Evolutionary conservation across 805 yeast species (phyloP), one percentile per base, ranked within the genome.

Genomic region (Saccharomycopsis capsularis): DNA sequence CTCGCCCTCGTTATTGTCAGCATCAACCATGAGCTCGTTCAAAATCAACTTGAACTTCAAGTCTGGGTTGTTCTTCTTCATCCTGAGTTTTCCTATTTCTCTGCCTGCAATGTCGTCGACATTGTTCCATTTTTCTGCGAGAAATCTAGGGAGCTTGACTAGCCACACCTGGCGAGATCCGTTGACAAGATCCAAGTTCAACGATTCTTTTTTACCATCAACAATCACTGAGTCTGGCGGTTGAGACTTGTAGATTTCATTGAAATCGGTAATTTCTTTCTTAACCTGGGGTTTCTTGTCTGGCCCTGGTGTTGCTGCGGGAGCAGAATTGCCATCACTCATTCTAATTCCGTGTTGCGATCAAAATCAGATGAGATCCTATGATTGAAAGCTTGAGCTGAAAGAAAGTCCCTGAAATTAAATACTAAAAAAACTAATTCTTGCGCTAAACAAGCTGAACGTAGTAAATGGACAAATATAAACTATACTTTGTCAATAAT

Each of bases 91-190:
- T 4, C 96, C 95, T 55, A 93, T 67, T 52, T 81, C 82, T 59
- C 82, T 81, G 4, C 96, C 96, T 46, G 78, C 74, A 44, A 83
- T 65, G 40, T 69, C 68, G 22, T 72, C 78, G 46, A 76, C 73
- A 54, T 82, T 74, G 47, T 80, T 74, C 95, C 97, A 88, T 55
- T 77, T 73, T 37, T 82, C 86, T 27, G 95, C 84, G 53, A 93
- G 68, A 60, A 88, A 88, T 60, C 86, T 80, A 1, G 99, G 98
- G 60, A 93, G 68, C 57, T 93, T 78, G 22, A 93, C 95, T 21
- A 93, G 70, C 99, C 98, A 93, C 38, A 93, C 82, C 57, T 88
- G 88, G 59, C 84, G 82, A 42, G 67, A 71, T 15, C 82, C 78
- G 27, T 71, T 68, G 1, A 71, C 54, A 45, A 89, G 65, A 60